Evolutionary conservation across 805 yeast species (phyloP).

Genomic region (Schizosaccharomyces cryophilus): DNA sequence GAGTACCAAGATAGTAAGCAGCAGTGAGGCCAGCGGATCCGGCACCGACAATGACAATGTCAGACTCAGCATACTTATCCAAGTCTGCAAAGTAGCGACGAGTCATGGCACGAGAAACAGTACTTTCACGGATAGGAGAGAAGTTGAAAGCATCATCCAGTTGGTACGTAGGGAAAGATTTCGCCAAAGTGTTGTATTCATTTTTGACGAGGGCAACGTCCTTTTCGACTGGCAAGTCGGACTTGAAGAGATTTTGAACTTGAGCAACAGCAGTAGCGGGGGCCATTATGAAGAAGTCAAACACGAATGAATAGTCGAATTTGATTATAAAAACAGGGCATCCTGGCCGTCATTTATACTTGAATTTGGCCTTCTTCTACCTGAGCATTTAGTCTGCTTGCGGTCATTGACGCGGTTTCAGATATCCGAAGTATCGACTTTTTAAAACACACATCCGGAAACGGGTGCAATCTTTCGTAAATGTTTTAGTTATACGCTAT

Average conservation of each 20-base stretch:
- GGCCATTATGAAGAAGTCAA: neutral
- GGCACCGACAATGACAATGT: constrained; percentile 52
- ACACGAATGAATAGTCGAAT: neutral
- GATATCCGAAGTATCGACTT: neutral
- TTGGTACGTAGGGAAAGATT: neutral
- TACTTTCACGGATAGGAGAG: constrained; percentile 52
- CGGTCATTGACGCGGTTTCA: neutral
- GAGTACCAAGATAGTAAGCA: constrained; percentile 46
- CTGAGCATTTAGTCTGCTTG: too few species aligned
- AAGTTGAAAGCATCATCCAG: constrained; percentile 22
- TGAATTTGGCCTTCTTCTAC: too few species aligned
- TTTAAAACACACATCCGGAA: neutral
- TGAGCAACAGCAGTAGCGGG: neutral
- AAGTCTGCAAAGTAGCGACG: constrained; percentile 45
- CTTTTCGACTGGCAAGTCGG: neutral
- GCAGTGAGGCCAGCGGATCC: constrained; percentile 58
- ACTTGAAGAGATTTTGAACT: neutral
- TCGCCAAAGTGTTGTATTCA: neutral
- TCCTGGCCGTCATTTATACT: too few species aligned
- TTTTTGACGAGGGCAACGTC: neutral
- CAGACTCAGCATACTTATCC: constrained; percentile 52
- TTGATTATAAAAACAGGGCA: too few species aligned
- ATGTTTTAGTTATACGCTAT: too few species aligned
- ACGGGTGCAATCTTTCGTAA: neutral
- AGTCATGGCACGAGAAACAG: constrained; percentile 64